Evolutionary conservation across 176 grass and related monocot species (phyloP), one percentile per base, ranked within the genome.

Genomic region (Triticum monococcum): DNA sequence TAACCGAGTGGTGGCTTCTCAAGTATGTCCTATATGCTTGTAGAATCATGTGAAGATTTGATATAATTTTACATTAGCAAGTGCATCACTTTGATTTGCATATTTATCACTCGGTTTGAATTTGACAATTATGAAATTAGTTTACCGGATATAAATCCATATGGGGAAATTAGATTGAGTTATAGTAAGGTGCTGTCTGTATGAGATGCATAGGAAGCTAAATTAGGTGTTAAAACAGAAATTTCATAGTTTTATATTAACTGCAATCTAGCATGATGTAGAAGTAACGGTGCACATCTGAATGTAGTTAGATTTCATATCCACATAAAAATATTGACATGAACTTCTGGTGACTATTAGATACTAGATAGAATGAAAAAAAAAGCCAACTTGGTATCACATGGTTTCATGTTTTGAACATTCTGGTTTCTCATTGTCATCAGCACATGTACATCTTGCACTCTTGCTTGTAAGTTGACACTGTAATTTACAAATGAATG

Each of bases 1-100:
- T 84, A 84, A 83, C 76, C 87, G 93, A 79, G 96, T 98, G 69
- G 89, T 92, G 81, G 96, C 93, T 76, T 96, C 93, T 88, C 96
- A 98, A 87, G 96, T 92, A 94, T 87, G 90, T 77, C 9, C 5
- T 76, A 72, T 46, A 30, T 81, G 52, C 31, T 78, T 79, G 59
- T 26, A 56, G 41, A 54, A 59, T 66, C 33, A 9, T 78, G 48
- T 78, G 36, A 70, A 71, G 0, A 65, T 1, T 84, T 89, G 11
- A 16, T 26, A 2, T 40, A 40, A 40, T 40, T 90, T 77, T 35
- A 52, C 45, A 82, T 48, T 77, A 26, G 14, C 36, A 84, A 26
- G n/a, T 46, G 12, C 37, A 72, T 68, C 68, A 45, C 16, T 85
- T 74, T 13, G 28, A 64, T 75, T 64, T 75, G 36, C 70, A 84